Base-by-base conservation (phyloP, 305 asterid species). In the Rubia occidens region DNA sequence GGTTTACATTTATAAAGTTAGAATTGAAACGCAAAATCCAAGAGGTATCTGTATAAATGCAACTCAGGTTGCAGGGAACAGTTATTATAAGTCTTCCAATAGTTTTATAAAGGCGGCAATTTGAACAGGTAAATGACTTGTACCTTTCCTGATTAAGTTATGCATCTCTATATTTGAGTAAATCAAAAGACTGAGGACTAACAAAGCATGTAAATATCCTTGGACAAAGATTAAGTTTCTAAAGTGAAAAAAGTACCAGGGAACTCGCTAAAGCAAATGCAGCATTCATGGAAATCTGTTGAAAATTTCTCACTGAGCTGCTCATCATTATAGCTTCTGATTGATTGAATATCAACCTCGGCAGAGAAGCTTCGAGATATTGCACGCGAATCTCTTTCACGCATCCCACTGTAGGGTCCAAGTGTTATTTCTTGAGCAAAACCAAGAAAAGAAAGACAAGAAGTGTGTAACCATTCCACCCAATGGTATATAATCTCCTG, bases 401-500 rank as follows among this genome's bases (percentile, higher is more conserved):
- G 69, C 69, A 60, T 78, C 64, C 61, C 60, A 11, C 78, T 84
- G 67, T 83, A 84, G 56, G 91, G 91, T 69, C 89, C 87, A 79
- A 94, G 90, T 80, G 80, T 73, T 71, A 94, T 83, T 75, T 86
- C 91, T 75, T 68, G 70, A 45, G 85, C 89, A 72, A 90, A 85
- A 60, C 89, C 90, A 72, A 94, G 86, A 85, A 81, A 78, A 69
- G 91, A 74, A 80, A 93, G 92, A 56, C 92, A 76, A 80, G 77
- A 86, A 71, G 82, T 55, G 0, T 80, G 95, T 74, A 94, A 62
- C 96, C 96, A 90, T 66, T 89, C 95, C 67, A 85, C 87, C 98
- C 97, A 94, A 71, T 83, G 87, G 80, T 94, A 90, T 68, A 94
- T 75, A 75, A 94, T 85, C 78, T 94, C 97, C 76, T 86, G 91